Percentiles rank a stretch among this genome's conserved stretches.
Conservation (phyloP, 2,329 filamentous ascomycete species). For the Pyrenophora teres region DNA sequence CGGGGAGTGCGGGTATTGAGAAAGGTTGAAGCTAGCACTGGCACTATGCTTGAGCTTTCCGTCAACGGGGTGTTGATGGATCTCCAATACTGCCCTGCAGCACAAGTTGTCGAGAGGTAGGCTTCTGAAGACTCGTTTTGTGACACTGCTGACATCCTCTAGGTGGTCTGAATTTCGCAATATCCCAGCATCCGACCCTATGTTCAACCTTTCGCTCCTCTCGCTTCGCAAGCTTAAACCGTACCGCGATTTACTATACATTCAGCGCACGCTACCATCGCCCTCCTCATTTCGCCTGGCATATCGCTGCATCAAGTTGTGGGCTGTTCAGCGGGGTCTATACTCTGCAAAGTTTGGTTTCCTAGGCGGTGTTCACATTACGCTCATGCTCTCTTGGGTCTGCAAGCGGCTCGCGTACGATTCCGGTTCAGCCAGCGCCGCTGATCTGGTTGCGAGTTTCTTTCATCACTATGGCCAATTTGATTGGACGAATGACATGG, state of each 20-base stretch:
- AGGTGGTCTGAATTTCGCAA: slow-evolving; percentile 48
- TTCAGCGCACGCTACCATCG: slow-evolving; percentile 65
- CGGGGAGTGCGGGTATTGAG: slow-evolving; percentile 59
- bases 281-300: slow-evolving; percentile 62
- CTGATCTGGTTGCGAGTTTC: slow-evolving; percentile 63
- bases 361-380: slow-evolving; percentile 68
- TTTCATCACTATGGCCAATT: slow-evolving; percentile 67
- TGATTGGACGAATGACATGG: slow-evolving; percentile 61
- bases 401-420: slow-evolving; percentile 54
- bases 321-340: slow-evolving; percentile 65
- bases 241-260: slow-evolving; percentile 64
- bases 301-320: slow-evolving; percentile 64
- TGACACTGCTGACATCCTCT: slow-evolving; percentile 10
- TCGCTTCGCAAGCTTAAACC: slow-evolving; percentile 68
- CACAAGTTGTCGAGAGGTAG: slow-evolving; percentile 58
- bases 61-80: slow-evolving; percentile 64
- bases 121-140: not conserved
- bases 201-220: slow-evolving; percentile 61
- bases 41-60: slow-evolving; percentile 68
- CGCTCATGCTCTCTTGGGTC: slow-evolving; percentile 64
- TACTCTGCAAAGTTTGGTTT: slow-evolving; percentile 70
- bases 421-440: slow-evolving; percentile 48
- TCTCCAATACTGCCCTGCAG: slow-evolving; percentile 68
- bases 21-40: slow-evolving; percentile 62
- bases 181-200: slow-evolving; percentile 56